Percentiles rank a stretch among this genome's conserved stretches.
Conservation (phyloP, 1,139 yeast species). For the Entelexis paramagnoliae region DNA sequence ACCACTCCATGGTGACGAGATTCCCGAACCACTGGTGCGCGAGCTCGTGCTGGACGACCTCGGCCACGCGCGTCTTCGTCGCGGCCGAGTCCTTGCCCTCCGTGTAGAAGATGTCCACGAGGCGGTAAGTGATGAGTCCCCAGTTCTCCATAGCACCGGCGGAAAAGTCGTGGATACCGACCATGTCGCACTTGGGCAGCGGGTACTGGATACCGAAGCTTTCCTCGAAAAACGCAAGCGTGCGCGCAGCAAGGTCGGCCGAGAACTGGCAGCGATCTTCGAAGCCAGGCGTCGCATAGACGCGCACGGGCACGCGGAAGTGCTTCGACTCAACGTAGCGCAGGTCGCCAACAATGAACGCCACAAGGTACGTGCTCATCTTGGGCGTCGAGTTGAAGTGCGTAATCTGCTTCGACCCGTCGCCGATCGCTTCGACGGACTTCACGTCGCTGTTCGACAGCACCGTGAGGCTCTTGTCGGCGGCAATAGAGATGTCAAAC, state of each 20-base stretch:
- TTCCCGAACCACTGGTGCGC: slow-evolving; percentile 95
- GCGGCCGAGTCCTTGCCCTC: slow-evolving; percentile 55
- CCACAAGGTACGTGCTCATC: slow-evolving; percentile 73
- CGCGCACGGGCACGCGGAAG: slow-evolving; percentile 69
- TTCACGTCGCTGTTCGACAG: slow-evolving; percentile 65
- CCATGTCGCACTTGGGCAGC: slow-evolving; percentile 70
- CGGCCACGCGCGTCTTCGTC: slow-evolving; percentile 69
- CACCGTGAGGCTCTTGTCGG: slow-evolving; percentile 45
- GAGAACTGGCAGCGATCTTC: slow-evolving; percentile 58
- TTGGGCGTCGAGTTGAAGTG: slow-evolving; percentile 54
- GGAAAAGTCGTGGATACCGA: slow-evolving; percentile 65
- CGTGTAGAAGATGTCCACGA: slow-evolving; percentile 62
- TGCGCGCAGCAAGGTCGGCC: slow-evolving; percentile 62
- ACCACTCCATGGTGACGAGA: slow-evolving; percentile 87
- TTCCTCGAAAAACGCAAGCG: slow-evolving; percentile 61
- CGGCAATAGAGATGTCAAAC: slow-evolving; percentile 49
- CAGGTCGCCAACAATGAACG: slow-evolving; percentile 74
- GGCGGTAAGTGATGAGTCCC: slow-evolving; percentile 77
- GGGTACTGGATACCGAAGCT: slow-evolving; percentile 68
- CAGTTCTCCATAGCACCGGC: slow-evolving; percentile 93
- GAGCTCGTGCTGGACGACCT: slow-evolving; percentile 80
- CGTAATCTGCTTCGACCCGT: slow-evolving; percentile 34
- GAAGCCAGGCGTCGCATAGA: slow-evolving; percentile 68
- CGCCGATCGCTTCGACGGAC: slow-evolving; percentile 34
- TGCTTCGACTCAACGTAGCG: slow-evolving; percentile 56